These are phyloP conservation scores for Xylaria sp. DNA, from an alignment of 495 filamentous ascomycete genomes.

Conservation along the genomic window DNA sequence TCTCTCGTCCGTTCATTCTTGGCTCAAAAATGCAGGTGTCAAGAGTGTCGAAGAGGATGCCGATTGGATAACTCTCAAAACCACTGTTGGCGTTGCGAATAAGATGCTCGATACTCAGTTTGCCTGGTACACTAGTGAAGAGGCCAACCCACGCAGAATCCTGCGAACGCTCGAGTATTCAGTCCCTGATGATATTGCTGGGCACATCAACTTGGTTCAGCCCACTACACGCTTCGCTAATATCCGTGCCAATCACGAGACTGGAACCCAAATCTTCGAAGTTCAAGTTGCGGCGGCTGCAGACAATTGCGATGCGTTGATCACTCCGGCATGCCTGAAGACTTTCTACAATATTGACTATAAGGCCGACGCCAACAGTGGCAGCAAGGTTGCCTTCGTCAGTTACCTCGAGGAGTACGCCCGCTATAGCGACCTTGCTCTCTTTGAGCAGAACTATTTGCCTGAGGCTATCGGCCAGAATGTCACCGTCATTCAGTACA, in stretches of 20 bases:
- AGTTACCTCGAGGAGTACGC: conserved; percentile 63
- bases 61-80: conserved; percentile 60
- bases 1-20: conserved; percentile 47
- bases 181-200: conserved; percentile 55
- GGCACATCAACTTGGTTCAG: conserved; percentile 61
- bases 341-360: conserved; percentile 65
- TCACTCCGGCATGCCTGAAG: conserved; percentile 64
- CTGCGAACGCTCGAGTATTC: conserved; percentile 65
- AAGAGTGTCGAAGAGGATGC: conserved; percentile 49
- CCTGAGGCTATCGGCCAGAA: conserved; percentile 47
- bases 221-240: conserved; percentile 65
- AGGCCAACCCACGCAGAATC: conserved; percentile 33
- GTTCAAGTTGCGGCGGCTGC: conserved; percentile 30
- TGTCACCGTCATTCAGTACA: conserved; percentile 66
- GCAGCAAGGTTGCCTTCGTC: conserved; percentile 59
- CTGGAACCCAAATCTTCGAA: neutral
- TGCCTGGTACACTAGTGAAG: conserved; percentile 50
- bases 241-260: conserved; percentile 31
- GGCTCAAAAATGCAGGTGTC: conserved; percentile 52
- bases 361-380: conserved; percentile 51
- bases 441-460: conserved; percentile 36
- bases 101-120: conserved; percentile 59
- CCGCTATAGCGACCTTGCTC: conserved; percentile 32
- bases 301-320: conserved; percentile 50
- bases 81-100: conserved; percentile 57